Evolutionary conservation across 169 alveolate genomes (phyloP).

Genomic region (Plasmodium ovale): DNA sequence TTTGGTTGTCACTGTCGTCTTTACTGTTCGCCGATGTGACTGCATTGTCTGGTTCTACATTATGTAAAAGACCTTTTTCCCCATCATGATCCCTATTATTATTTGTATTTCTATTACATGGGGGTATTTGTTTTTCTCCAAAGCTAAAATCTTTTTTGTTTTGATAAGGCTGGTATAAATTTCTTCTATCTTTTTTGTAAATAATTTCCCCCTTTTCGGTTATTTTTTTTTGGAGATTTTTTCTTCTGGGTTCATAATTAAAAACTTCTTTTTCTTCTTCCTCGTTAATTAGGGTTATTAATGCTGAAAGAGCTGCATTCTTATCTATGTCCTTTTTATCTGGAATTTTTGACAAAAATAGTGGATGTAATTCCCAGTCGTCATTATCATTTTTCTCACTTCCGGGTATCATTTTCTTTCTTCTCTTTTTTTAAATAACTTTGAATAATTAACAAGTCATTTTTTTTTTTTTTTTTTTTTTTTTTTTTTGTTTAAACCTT

Average conservation of each 20-base stretch:
- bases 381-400: conserved; percentile 25
- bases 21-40: background rate
- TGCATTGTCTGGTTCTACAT: background rate
- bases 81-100: background rate
- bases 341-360: conserved; percentile 75
- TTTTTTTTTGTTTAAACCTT: no score
- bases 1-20: background rate
- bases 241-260: conserved; percentile 74
- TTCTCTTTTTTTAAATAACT: conserved; percentile 9
- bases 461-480: no score
- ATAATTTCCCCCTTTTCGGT: conserved; percentile 70
- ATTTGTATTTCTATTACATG: background rate
- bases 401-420: conserved; percentile 27
- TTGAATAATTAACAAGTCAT: conserved; percentile 9
- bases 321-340: conserved; percentile 70
- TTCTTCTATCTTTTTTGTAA: conserved; percentile 67
- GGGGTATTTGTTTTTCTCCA: conserved; percentile 33
- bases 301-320: conserved; percentile 64
- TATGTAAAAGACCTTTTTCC: background rate
- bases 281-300: conserved; percentile 69
- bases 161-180: conserved; percentile 65
- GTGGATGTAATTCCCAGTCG: conserved; percentile 76
- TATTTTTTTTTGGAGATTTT: conserved; percentile 66
- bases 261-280: conserved; percentile 73
- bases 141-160: background rate